Evolutionary conservation across 169 alveolate species (phyloP).

Genomic region (Plasmodium chabaudi): DNA sequence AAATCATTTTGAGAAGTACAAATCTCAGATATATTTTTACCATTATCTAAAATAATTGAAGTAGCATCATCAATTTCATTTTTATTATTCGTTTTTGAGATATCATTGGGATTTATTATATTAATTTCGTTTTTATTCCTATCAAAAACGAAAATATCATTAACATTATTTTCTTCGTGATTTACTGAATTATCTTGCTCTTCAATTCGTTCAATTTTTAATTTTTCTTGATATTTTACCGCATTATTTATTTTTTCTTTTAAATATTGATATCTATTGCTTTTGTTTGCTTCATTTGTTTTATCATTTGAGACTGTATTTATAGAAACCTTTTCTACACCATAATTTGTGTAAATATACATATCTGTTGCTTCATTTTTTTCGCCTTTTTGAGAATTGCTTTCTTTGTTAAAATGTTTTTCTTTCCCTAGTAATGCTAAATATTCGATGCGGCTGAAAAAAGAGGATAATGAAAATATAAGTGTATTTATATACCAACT

Average conservation of each 20-base stretch:
- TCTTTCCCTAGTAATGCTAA: slow-evolving; percentile 40
- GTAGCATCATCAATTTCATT: neutral
- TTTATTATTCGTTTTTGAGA: neutral
- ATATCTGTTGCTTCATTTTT: slow-evolving; percentile 26
- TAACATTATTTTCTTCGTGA: slow-evolving; percentile 10
- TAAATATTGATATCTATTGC: slow-evolving; percentile 36
- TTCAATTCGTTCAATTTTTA: slow-evolving; percentile 12
- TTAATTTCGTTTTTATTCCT: slow-evolving; percentile 35
- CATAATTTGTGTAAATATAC: slow-evolving; percentile 49
- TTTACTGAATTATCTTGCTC: neutral
- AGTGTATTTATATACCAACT: neutral
- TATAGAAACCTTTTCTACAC: slow-evolving; percentile 54
- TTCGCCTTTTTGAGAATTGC: neutral
- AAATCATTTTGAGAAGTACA: no score
- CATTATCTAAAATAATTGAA: neutral
- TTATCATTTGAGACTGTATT: slow-evolving; percentile 20
- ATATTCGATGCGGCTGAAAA: slow-evolving; percentile 55
- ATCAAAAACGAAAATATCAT: slow-evolving; percentile 38
- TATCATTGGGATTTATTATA: neutral
- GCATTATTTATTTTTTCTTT: slow-evolving; percentile 56
- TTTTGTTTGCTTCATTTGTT: slow-evolving; percentile 28
- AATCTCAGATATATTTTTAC: no score
- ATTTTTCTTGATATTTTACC: slow-evolving; percentile 30
- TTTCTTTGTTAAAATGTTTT: slow-evolving; percentile 1
- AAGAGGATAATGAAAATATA: neutral